Conservation (phyloP, 225 moss, liverwort and hornwort species). For the Pseudisothecium myosuroides region DNA sequence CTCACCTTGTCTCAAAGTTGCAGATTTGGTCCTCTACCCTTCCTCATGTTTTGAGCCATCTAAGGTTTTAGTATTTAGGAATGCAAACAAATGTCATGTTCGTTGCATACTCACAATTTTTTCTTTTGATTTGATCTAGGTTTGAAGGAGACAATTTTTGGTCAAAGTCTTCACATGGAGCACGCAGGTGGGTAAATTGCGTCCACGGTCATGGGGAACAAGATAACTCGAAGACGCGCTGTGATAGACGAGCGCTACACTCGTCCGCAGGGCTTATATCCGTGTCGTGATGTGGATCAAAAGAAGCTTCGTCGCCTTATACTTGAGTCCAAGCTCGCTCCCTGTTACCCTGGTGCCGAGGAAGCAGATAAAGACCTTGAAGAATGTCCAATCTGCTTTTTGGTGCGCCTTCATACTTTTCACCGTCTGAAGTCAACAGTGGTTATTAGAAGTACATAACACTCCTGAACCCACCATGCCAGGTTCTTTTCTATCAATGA, state of each 20-base stretch:
- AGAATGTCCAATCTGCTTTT: conserved; percentile 52
- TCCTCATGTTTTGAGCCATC: neutral
- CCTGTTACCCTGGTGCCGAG: conserved; percentile 39
- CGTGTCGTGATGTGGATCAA: conserved; percentile 35
- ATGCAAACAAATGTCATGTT: neutral
- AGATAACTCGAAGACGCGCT: conserved; percentile 30
- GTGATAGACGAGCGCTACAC: conserved; percentile 41
- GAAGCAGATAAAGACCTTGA: conserved; percentile 32
- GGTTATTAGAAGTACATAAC: neutral
- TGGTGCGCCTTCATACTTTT: neutral
- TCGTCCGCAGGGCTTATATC: conserved; percentile 38
- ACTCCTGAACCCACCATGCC: neutral
- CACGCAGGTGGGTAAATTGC: conserved; percentile 3
- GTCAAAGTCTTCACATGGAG: neutral
- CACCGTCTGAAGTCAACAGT: neutral
- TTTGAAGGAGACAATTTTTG: neutral
- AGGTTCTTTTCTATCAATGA: neutral
- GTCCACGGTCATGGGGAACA: conserved; percentile 39
- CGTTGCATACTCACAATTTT: neutral
- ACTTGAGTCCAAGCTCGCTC: conserved; percentile 41
- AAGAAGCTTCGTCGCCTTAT: conserved; percentile 46
- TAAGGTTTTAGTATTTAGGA: neutral
- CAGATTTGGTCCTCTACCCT: neutral
- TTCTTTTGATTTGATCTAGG: neutral
- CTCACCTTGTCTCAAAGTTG: neutral